phyloP scores from a whole-genome alignment of 495 filamentous ascomycete genomes.

The Talaromyces adpressus region DNA sequence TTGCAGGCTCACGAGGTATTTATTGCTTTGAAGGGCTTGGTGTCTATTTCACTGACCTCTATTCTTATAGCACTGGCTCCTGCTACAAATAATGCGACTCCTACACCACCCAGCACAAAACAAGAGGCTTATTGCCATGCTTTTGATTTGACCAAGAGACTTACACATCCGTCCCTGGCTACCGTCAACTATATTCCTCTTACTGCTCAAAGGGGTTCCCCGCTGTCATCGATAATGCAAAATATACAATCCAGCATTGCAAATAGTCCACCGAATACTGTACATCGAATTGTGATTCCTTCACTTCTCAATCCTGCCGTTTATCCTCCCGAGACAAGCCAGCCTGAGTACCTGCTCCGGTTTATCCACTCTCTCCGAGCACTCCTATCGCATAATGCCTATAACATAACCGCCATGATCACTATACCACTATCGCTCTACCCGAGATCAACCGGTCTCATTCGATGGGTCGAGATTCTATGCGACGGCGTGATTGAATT shows the following conservation, averaged over 20 bases:
- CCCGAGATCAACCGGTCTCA: constrained; percentile 68
- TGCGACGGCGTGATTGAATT: constrained; percentile 84
- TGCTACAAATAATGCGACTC: constrained; percentile 19
- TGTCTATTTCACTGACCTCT: background rate
- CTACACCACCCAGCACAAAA: constrained; percentile 13
- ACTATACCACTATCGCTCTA: constrained; percentile 76
- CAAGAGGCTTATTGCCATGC: constrained; percentile 68
- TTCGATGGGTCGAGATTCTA: constrained; percentile 83
- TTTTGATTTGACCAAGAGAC: constrained; percentile 84
- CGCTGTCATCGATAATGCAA: constrained; percentile 58
- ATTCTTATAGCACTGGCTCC: constrained; percentile 18
- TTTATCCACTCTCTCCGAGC: constrained; percentile 78
- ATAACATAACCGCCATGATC: constrained; percentile 63
- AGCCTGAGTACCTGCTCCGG: constrained; percentile 66
- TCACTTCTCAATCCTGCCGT: constrained; percentile 74
- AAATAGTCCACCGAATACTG: constrained; percentile 45
- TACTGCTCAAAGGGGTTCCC: constrained; percentile 44
- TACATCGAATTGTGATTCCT: constrained; percentile 82
- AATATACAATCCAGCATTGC: constrained; percentile 51
- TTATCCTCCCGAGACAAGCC: constrained; percentile 60
- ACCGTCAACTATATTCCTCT: constrained; percentile 53
- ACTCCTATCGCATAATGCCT: constrained; percentile 59
- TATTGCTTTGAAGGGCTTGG: background rate
- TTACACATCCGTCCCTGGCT: constrained; percentile 50
- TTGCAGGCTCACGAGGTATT: constrained; percentile 49